Base-by-base conservation (phyloP, 225 moss, liverwort and hornwort genomes). In the Asterella californica region DNA sequence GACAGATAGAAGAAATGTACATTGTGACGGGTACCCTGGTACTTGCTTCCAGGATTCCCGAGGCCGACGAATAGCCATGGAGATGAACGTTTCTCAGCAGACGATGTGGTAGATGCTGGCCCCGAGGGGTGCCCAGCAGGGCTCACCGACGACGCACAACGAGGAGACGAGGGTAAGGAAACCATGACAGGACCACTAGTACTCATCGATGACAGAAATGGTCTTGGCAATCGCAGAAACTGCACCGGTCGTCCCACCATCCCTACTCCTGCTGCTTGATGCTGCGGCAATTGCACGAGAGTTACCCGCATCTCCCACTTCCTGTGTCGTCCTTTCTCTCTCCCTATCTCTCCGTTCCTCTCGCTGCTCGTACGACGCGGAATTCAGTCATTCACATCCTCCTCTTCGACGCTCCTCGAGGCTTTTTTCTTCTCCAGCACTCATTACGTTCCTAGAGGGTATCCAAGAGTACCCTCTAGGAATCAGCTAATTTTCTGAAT, bases 1-100 rank as follows among this genome's bases (percentile, higher is more conserved):
- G 18, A 75, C 30, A 60, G 79, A 55, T 2, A 66, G 34, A 37
- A 27, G 15, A 37, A 66, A 76, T 47, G 15, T 83, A 95, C 99
- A 84, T 99, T 99, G 77, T 99, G 99, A 59, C 99, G 95, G 85
- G 99, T 99, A 66, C 99, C 99, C 76, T 93, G 91, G 69, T 90
- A 99, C 75, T 99, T 99, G 83, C 85, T 90, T 59, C 99, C 95
- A 8, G 99, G 99, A 78, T 99, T 99, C 33, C 99, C 99, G 62
- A 99, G 85, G 24, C 99, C 99, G 11, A 99, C 99, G 64, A 99
- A 87, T 75, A 99, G 77, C 99, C 99, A 99, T 6, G 99, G 99
- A 83, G 85, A 83, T 53, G 86, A 88, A 61, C 90, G 91, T 22
- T 86, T 65, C 59, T 88, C 78, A 34, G 80, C 53, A 32, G 78